These are phyloP conservation scores for Colletotrichum agaves DNA, from an alignment of 2,329 filamentous ascomycete species.

Conservation along the genomic window DNA sequence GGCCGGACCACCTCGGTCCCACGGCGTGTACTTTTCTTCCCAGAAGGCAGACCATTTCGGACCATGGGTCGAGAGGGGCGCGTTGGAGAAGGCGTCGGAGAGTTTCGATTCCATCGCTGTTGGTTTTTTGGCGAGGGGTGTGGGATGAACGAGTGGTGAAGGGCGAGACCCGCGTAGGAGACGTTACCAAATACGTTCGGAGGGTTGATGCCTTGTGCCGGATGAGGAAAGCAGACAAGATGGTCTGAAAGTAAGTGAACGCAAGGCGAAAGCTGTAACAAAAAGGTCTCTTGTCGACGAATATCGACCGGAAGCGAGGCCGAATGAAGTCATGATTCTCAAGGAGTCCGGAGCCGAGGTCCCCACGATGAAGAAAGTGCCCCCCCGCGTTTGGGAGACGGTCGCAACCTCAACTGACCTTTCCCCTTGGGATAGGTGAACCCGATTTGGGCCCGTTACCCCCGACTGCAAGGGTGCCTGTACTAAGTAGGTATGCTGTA, in stretches of 20 bases:
- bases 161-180: not conserved
- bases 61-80: slow-evolving; percentile 49
- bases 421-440: not conserved
- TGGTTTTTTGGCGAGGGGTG: slow-evolving; percentile 1
- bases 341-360: slow-evolving; percentile 9
- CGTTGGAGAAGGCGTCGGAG: slow-evolving; percentile 48
- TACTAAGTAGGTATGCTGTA: not conserved
- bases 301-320: not conserved
- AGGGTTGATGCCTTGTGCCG: not conserved
- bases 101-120: slow-evolving; percentile 42
- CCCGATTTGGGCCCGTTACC: not conserved
- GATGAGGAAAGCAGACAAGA: not conserved
- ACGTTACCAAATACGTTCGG: not conserved
- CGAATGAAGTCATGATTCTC: slow-evolving; percentile 17
- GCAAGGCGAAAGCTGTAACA: not conserved
- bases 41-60: slow-evolving; percentile 61
- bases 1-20: slow-evolving; percentile 66
- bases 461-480: not conserved
- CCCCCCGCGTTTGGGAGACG: slow-evolving; percentile 25
- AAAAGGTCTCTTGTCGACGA: not conserved
- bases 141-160: not conserved
- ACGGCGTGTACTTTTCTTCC: slow-evolving; percentile 58
- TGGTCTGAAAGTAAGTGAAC: not conserved
- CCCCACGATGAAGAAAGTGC: slow-evolving; percentile 18
- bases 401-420: not conserved